Evolutionary conservation across 257 asterid species (phyloP).

Genomic region (Eustoma russellianum): DNA sequence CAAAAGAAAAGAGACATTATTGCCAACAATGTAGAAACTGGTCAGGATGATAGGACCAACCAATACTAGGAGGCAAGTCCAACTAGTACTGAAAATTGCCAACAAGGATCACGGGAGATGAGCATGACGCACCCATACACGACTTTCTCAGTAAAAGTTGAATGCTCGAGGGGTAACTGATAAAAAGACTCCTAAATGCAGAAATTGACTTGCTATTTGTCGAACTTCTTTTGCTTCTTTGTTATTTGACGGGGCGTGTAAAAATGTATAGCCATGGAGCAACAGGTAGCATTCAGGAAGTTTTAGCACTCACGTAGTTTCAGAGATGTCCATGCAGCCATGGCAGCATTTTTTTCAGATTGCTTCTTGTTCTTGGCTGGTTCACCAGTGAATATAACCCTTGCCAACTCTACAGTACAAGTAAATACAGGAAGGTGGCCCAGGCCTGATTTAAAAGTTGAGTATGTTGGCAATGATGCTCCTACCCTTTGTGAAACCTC

Average conservation of each 20-base stretch:
- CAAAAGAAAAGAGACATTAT: no score
- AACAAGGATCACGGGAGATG: no score
- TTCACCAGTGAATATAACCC: constrained; percentile 39
- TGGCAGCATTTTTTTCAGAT: constrained; percentile 51
- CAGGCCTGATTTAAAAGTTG: constrained; percentile 37
- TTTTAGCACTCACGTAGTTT: constrained; percentile 27
- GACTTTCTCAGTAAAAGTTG: no score
- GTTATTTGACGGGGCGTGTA: no score
- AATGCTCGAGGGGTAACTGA: no score
- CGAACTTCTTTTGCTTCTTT: no score
- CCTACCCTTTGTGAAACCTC: constrained; percentile 53
- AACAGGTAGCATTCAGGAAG: not conserved
- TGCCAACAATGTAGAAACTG: not conserved
- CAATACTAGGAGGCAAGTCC: not conserved
- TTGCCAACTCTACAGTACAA: constrained; percentile 41
- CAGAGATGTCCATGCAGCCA: constrained; percentile 53
- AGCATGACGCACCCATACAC: no score
- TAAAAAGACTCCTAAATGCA: no score
- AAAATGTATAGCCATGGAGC: not conserved
- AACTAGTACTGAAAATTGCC: not conserved
- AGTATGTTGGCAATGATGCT: constrained; percentile 35
- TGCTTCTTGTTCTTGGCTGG: constrained; percentile 50
- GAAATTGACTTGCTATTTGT: no score
- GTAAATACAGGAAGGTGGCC: constrained; percentile 45
- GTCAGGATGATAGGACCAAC: not conserved